Evolutionary conservation across 2,329 filamentous ascomycete species (phyloP).

Genomic region (Grosmannia serpens): DNA sequence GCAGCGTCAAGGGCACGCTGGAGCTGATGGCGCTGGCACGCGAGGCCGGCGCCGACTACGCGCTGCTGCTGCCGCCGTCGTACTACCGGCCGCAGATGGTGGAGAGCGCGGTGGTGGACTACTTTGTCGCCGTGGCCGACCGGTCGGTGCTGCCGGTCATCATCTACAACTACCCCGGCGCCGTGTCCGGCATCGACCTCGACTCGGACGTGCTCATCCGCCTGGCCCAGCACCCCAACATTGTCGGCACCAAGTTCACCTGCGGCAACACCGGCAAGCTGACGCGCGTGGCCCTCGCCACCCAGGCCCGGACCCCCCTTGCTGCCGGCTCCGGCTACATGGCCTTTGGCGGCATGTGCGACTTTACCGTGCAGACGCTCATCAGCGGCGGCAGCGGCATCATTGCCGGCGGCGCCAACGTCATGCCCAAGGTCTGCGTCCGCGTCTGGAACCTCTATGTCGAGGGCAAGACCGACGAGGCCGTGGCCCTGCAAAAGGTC

Average conservation of each 20-base stretch:
- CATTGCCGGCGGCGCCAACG: constrained; percentile 76
- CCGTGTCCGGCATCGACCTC: constrained; percentile 78
- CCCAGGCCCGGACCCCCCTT: constrained; percentile 56
- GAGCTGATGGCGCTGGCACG: constrained; percentile 57
- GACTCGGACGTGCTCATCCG: constrained; percentile 77
- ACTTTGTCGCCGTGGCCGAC: constrained; percentile 56
- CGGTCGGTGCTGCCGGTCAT: constrained; percentile 65
- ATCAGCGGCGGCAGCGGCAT: constrained; percentile 70
- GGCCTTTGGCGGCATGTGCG: constrained; percentile 78
- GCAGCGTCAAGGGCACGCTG: constrained; percentile 71
- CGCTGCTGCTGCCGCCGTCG: constrained; percentile 66
- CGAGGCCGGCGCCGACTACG: constrained; percentile 65
- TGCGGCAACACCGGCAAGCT: constrained; percentile 86
- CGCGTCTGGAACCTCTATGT: constrained; percentile 67
- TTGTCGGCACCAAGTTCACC: constrained; percentile 83
- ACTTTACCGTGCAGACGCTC: constrained; percentile 76
- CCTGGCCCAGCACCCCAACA: constrained; percentile 70
- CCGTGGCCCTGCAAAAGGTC: constrained; percentile 63
- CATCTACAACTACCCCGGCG: constrained; percentile 85
- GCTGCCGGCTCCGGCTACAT: constrained; percentile 57
- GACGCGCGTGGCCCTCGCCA: constrained; percentile 65
- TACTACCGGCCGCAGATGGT: constrained; percentile 74
- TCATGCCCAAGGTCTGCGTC: constrained; percentile 72
- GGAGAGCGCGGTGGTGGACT: constrained; percentile 54
- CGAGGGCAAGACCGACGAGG: constrained; percentile 63